These are phyloP conservation scores for Betula pendula DNA, from an alignment of 306 rosid species.

Conservation along the genomic window DNA sequence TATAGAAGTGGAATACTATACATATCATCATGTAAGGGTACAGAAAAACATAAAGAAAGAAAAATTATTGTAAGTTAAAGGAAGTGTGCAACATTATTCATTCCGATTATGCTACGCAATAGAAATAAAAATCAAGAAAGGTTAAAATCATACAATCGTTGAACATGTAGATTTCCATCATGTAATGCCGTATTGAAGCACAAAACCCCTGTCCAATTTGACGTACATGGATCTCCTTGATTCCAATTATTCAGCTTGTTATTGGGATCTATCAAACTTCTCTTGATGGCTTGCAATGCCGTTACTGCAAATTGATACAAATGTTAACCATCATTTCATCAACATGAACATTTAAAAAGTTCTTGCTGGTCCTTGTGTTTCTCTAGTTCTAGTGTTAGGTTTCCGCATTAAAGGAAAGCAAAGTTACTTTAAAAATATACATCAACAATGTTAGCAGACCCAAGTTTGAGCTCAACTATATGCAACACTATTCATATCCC, in stretches of 20 bases:
- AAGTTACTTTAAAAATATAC: neutral
- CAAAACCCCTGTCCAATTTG: conserved; percentile 72
- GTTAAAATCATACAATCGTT: conserved; percentile 58
- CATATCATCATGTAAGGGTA: neutral
- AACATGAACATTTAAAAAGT: conserved; percentile 1
- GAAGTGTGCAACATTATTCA: neutral
- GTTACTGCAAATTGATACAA: conserved; percentile 55
- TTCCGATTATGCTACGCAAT: conserved; percentile 14
- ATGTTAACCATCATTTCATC: conserved; percentile 23
- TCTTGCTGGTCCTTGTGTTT: neutral
- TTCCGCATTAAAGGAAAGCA: neutral
- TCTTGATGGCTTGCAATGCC: conserved; percentile 63
- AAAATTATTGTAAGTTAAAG: neutral
- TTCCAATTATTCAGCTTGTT: conserved; percentile 80
- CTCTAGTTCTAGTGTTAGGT: neutral
- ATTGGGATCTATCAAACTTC: conserved; percentile 60
- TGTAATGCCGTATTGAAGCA: conserved; percentile 52
- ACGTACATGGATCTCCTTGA: conserved; percentile 73
- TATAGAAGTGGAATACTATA: neutral
- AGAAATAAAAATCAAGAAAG: conserved; percentile 21
- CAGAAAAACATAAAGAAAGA: neutral
- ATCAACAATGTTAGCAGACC: neutral
- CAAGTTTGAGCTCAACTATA: neutral
- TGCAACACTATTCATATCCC: neutral
- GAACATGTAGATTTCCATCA: conserved; percentile 80